Conservation (phyloP, 2,329 filamentous ascomycete genomes). For the Calonectria multiphialidica region DNA sequence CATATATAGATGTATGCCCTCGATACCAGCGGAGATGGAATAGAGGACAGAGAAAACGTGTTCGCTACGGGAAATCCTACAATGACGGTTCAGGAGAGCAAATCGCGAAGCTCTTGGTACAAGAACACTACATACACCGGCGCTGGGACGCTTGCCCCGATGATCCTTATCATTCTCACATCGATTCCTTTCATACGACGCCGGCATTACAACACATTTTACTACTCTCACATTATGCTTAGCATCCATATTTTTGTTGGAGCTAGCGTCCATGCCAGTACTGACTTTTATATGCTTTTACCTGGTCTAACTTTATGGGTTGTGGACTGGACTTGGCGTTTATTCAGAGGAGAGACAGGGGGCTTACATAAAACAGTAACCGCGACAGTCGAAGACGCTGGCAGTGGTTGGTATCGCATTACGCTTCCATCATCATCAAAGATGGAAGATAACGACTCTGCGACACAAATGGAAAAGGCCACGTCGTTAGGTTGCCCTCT, state of each 20-base stretch:
- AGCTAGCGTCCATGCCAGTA: constrained; percentile 18
- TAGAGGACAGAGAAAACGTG: background rate
- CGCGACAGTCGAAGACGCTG: constrained; percentile 11
- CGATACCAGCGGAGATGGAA: constrained; percentile 8
- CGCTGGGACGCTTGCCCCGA: background rate
- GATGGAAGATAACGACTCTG: background rate
- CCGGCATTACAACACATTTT: constrained; percentile 18
- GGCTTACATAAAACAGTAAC: background rate
- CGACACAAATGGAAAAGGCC: background rate
- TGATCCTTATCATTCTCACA: constrained; percentile 13
- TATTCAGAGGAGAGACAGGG: constrained; percentile 8
- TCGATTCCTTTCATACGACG: constrained; percentile 13
- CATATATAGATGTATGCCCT: background rate
- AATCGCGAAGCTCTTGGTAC: constrained; percentile 15
- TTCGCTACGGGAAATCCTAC: constrained; percentile 18
- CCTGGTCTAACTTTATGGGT: constrained; percentile 20
- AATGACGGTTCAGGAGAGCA: constrained; percentile 20
- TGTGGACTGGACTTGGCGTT: constrained; percentile 2
- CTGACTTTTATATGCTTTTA: constrained; percentile 18
- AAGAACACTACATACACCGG: constrained; percentile 20
- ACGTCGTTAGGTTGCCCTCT: background rate
- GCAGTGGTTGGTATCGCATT: constrained; percentile 14
- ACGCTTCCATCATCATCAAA: background rate
- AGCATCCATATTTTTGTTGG: constrained; percentile 9
- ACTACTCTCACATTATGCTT: constrained; percentile 13